Conservation (phyloP, 1,284 basidiomycete species). For the Heterobasidion parviporum region DNA sequence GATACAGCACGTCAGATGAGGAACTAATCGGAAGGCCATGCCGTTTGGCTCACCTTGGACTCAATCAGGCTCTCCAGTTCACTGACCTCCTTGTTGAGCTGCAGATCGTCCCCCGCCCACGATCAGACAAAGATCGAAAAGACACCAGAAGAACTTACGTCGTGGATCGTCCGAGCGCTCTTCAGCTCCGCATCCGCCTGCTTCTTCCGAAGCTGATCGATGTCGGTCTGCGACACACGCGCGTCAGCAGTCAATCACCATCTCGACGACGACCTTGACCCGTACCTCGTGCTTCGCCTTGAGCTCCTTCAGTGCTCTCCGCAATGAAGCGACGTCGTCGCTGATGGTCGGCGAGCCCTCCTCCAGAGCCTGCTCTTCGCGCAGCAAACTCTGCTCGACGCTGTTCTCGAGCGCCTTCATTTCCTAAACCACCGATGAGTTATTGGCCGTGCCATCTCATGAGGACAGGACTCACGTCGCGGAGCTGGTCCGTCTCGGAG, state of each 20-base stretch:
- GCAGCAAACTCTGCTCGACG: slow-evolving; percentile 53
- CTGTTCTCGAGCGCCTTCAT: slow-evolving; percentile 68
- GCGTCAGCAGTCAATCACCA: slow-evolving; percentile 5
- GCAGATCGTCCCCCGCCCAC: not conserved
- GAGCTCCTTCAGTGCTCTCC: slow-evolving; percentile 39
- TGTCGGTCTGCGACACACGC: slow-evolving; percentile 27
- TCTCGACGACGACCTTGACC: not conserved
- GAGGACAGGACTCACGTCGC: slow-evolving; percentile 39
- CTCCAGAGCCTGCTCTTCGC: slow-evolving; percentile 39
- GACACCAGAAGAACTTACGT: slow-evolving; percentile 38
- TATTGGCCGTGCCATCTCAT: not conserved
- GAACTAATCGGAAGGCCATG: not conserved
- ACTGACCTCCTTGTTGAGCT: slow-evolving; percentile 87
- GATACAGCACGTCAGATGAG: not conserved
- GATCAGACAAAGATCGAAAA: not conserved
- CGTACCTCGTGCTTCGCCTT: slow-evolving; percentile 47
- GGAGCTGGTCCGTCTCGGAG: slow-evolving; percentile 72
- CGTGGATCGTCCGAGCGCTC: slow-evolving; percentile 59
- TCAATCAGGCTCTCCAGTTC: slow-evolving; percentile 87
- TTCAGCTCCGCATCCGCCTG: slow-evolving; percentile 66
- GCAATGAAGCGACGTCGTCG: slow-evolving; percentile 27
- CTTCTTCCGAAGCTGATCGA: slow-evolving; percentile 64
- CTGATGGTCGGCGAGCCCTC: slow-evolving; percentile 17
- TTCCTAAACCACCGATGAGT: slow-evolving; percentile 35
- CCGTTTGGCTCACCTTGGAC: slow-evolving; percentile 54